These are phyloP conservation scores for Phyllosticta citrichinensis DNA, from an alignment of 2,329 filamentous ascomycete genomes.

Conservation along the genomic window DNA sequence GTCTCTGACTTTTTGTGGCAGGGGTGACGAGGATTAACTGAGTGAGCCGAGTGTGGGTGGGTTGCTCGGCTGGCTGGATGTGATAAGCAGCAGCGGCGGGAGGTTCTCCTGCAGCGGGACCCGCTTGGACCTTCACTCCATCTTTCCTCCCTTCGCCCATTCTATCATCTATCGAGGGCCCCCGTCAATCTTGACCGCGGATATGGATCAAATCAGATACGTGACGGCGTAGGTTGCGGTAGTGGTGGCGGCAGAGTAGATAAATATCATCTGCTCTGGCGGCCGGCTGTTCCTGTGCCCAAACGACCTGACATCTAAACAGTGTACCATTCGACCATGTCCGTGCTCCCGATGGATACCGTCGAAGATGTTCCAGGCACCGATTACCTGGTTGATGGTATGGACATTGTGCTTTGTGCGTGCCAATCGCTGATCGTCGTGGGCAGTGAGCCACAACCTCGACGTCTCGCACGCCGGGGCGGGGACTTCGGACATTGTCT, in stretches of 20 bases:
- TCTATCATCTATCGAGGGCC: not conserved
- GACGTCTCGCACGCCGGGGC: constrained; percentile 15
- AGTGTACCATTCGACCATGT: not conserved
- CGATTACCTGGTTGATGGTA: constrained; percentile 24
- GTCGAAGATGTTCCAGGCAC: constrained; percentile 23
- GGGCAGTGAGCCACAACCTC: constrained; percentile 4
- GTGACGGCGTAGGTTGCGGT: not conserved
- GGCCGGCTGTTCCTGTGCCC: not conserved
- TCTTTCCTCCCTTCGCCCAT: not conserved
- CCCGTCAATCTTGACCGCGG: not conserved
- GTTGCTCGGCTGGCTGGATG: not conserved
- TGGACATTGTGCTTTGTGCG: not conserved
- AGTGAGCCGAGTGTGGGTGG: not conserved
- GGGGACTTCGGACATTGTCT: constrained; percentile 19
- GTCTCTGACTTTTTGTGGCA: not conserved
- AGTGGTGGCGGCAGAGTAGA: not conserved
- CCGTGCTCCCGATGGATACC: not conserved
- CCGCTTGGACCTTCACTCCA: not conserved
- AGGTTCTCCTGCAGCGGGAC: not conserved
- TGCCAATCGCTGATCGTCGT: not conserved
- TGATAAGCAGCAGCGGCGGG: not conserved
- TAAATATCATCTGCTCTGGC: not conserved
- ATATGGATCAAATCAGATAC: not conserved
- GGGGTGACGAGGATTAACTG: not conserved
- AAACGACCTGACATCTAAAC: not conserved